Conservation (phyloP, 495 filamentous ascomycete genomes). For the Lepidopterella palustris region DNA sequence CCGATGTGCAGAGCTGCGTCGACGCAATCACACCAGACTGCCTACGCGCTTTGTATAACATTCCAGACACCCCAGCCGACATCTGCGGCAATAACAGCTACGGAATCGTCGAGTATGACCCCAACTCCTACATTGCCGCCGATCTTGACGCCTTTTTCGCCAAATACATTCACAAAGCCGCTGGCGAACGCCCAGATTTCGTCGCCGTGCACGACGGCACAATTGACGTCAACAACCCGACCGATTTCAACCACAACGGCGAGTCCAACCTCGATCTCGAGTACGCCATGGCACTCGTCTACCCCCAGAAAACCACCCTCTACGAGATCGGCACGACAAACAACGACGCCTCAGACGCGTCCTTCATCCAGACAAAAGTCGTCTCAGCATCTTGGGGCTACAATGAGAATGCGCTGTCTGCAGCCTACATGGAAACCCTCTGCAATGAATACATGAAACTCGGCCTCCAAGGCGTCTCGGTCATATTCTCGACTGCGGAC, state of each 20-base stretch:
- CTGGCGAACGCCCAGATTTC: conserved; percentile 41
- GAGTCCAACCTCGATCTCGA: conserved; percentile 51
- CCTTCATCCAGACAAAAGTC: background rate
- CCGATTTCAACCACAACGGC: conserved; percentile 31
- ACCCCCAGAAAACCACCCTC: conserved; percentile 53
- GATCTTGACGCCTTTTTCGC: conserved; percentile 58
- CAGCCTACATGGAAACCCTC: background rate
- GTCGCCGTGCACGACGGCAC: conserved; percentile 43
- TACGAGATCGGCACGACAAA: conserved; percentile 54
- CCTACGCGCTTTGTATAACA: conserved; percentile 48
- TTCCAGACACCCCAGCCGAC: conserved; percentile 39
- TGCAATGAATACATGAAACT: conserved; percentile 64
- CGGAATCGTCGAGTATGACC: conserved; percentile 48
- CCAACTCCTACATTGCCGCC: conserved; percentile 43
- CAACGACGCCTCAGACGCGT: conserved; percentile 26
- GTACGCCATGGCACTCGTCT: conserved; percentile 47
- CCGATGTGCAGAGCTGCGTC: conserved; percentile 37
- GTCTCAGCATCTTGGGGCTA: conserved; percentile 33
- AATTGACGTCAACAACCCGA: conserved; percentile 30
- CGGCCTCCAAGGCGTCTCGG: conserved; percentile 53
- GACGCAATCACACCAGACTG: conserved; percentile 48
- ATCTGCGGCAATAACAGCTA: conserved; percentile 41
- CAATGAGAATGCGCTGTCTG: background rate
- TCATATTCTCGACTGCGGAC: conserved; percentile 57
- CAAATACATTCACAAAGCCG: conserved; percentile 41